These are phyloP conservation scores for Boletus semigastroideus DNA, from an alignment of 1,284 basidiomycete species.

Conservation along the genomic window DNA sequence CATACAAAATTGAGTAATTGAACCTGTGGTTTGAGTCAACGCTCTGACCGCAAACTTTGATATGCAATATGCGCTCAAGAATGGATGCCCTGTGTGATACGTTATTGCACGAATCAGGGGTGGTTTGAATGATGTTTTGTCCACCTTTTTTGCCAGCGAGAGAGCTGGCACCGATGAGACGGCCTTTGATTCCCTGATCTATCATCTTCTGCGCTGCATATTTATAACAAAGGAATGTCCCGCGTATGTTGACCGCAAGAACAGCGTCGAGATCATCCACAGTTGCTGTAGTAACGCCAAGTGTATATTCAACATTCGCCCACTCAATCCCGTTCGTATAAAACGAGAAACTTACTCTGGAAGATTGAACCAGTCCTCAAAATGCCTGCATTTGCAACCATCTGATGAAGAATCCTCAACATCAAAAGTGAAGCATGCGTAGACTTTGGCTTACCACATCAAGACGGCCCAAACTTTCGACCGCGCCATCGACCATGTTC, in stretches of 20 bases:
- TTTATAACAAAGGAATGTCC: slow-evolving; percentile 40
- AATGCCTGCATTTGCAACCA: slow-evolving; percentile 42
- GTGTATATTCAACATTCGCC: not conserved
- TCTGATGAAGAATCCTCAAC: slow-evolving; percentile 18
- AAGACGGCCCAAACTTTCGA: slow-evolving; percentile 35
- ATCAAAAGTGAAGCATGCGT: not conserved
- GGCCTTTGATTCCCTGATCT: slow-evolving; percentile 37
- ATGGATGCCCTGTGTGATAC: slow-evolving; percentile 13
- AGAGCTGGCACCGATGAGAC: slow-evolving; percentile 41
- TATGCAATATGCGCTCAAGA: slow-evolving; percentile 26
- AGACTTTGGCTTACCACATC: slow-evolving; percentile 34
- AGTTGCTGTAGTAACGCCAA: slow-evolving; percentile 16
- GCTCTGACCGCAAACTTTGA: slow-evolving; percentile 37
- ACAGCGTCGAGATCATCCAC: slow-evolving; percentile 28
- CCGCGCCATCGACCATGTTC: slow-evolving; percentile 32
- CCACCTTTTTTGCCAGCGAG: slow-evolving; percentile 35
- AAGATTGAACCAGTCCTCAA: slow-evolving; percentile 21
- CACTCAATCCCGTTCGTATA: too few species aligned
- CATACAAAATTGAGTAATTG: not conserved
- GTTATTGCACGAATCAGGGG: not conserved
- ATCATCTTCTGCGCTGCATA: slow-evolving; percentile 40
- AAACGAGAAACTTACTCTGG: slow-evolving; percentile 23
- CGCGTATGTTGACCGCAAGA: slow-evolving; percentile 34
- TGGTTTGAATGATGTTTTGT: not conserved
- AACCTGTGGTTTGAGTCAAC: slow-evolving; percentile 33